A percentile compares a stretch with the other conserved stretches of the same genome.
These are phyloP conservation scores for Dunaliella sp. DNA, from an alignment of 139 green algal genomes.

Conservation along the genomic window DNA sequence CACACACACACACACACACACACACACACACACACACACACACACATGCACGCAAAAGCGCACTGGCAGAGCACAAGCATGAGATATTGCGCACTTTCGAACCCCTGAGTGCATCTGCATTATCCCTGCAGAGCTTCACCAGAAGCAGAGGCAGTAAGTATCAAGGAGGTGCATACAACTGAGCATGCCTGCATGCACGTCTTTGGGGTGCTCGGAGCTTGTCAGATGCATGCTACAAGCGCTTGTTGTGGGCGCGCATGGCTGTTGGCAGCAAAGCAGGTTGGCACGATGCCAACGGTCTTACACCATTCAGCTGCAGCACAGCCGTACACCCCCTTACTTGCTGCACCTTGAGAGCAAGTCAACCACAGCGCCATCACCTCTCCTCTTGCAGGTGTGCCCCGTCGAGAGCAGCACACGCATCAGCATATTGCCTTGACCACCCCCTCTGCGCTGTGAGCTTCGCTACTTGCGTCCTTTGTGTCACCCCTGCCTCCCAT, in stretches of 20 bases:
- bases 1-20: background rate
- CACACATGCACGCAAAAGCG: conserved; percentile 10
- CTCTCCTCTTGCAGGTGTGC: no score
- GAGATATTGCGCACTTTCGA: background rate
- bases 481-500: background rate
- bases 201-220: background rate
- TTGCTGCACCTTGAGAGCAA: no score
- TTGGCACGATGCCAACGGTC: no score
- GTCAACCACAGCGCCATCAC: no score
- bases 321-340: no score
- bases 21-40: conserved; percentile 12
- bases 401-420: no score
- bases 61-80: no score
- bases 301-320: no score
- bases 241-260: no score
- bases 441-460: no score
- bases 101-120: background rate
- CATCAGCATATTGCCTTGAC: background rate
- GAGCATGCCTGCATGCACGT: background rate
- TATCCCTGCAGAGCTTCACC: background rate
- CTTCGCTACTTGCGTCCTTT: background rate
- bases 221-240: background rate
- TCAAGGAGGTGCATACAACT: background rate
- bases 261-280: no score
- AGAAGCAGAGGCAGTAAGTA: background rate